Base-by-base conservation (phyloP, 805 yeast species). In the Ogataea wickerhamii region DNA sequence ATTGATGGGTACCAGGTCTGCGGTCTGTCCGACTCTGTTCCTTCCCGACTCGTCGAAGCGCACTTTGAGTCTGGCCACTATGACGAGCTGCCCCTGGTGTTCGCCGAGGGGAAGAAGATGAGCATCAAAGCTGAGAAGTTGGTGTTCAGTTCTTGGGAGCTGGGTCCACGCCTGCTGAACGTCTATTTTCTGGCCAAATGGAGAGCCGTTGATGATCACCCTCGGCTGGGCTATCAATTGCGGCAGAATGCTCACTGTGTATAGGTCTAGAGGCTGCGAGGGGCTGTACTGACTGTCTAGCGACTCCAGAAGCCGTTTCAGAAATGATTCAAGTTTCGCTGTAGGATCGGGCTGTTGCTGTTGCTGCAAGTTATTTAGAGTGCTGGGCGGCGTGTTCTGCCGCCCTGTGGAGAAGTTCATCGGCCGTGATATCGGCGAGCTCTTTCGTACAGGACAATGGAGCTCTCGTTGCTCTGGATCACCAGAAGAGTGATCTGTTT, bases 31-130 rank as follows among this genome's bases (percentile, higher is more conserved):
- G 19, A 74, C 51, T 53, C 79, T 73, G 43, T 78, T 80, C 43
- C 66, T 71, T 0, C 93, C 93, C 37, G 81, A 73, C 52, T 85
- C 93, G 58, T 85, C 93, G 49, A 83, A 84, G 43, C 80, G 68
- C 10, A 83, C 84, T 56, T 81, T 84, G 12, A 76, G 65, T 36
- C 68, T 66, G 6, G 62, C 58, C 2, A 73, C 66, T n/a, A 74
- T 65, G 12, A 76, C 61, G 34, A 43, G 55, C 34, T 56, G 57
- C 26, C 47, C 45, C 25, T 41, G 43, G 11, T 41, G 38, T 13
- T 47, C 53, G 13, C 48, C 49, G 20, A 79, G 67, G 6, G 81
- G 67, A 26, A 83, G 71, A 41, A 76, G 62, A 52, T 83, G 93
- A 32, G 76, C 71, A 55, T 83, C 91, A 37, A 73, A 69, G 10